Evolutionary conservation across 1,284 basidiomycete species (phyloP).

Genomic region (Ceratorhiza oryzae-sativae): DNA sequence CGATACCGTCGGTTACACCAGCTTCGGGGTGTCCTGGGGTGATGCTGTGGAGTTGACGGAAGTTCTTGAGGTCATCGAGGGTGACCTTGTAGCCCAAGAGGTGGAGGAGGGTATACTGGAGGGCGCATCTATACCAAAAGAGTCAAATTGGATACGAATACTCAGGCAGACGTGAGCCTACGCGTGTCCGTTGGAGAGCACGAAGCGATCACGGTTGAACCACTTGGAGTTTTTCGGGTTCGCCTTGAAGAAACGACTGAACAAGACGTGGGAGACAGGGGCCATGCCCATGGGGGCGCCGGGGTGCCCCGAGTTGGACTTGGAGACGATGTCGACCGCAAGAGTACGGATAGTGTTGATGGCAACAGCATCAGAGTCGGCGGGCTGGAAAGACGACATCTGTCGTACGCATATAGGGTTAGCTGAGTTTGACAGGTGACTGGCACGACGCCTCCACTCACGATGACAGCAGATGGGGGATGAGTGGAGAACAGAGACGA

Average conservation of each 20-base stretch:
- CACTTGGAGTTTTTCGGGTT: conserved; percentile 90
- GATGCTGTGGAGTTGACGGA: conserved; percentile 85
- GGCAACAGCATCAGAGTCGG: conserved; percentile 59
- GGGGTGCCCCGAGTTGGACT: conserved; percentile 91
- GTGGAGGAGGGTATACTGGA: conserved; percentile 85
- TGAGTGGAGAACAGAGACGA: neutral
- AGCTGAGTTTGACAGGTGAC: conserved; percentile 9
- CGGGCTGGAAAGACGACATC: conserved; percentile 54
- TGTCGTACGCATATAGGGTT: conserved; percentile 11
- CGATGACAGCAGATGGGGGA: conserved; percentile 19
- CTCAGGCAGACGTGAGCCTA: conserved; percentile 52
- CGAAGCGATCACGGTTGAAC: conserved; percentile 91
- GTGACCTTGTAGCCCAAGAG: conserved; percentile 84
- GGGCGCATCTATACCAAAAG: conserved; percentile 68
- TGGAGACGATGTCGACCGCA: conserved; percentile 55
- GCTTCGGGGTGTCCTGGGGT: conserved; percentile 94
- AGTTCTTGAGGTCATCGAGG: conserved; percentile 83
- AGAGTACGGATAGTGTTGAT: conserved; percentile 55
- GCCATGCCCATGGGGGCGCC: conserved; percentile 95
- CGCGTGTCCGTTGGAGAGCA: conserved; percentile 86
- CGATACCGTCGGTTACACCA: conserved; percentile 89
- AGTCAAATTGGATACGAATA: conserved; percentile 26
- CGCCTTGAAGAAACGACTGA: conserved; percentile 82
- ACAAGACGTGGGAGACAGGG: conserved; percentile 87
- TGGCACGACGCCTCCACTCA: neutral